A percentile compares a stretch with the other conserved stretches of the same genome.
Conservation (phyloP, 2,329 filamentous ascomycete genomes). For the Penicillium hordei region DNA sequence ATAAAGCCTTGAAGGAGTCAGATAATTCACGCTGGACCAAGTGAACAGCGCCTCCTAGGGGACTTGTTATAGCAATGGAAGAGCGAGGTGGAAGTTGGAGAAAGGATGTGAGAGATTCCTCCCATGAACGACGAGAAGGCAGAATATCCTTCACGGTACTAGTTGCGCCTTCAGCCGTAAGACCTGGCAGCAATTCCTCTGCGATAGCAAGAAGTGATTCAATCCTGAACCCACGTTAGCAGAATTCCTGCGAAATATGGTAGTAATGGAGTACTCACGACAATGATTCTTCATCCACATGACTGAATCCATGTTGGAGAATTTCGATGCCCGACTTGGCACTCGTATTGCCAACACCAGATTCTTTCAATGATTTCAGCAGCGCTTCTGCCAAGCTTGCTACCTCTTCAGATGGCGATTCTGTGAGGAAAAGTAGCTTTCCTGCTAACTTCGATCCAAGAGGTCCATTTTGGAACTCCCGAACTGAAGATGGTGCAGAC, state of each 20-base stretch:
- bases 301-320: constrained; percentile 52
- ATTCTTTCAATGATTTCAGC: constrained; percentile 34
- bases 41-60: constrained; percentile 68
- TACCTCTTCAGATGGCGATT: constrained; percentile 54
- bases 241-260: constrained; percentile 25
- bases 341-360: constrained; percentile 41
- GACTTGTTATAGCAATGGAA: constrained; percentile 72
- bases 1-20: constrained; percentile 24
- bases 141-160: constrained; percentile 52
- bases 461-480: constrained; percentile 44
- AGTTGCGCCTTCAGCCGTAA: constrained; percentile 28
- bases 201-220: constrained; percentile 58
- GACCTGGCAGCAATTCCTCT: constrained; percentile 47
- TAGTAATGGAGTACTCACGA: constrained; percentile 41
- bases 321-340: constrained; percentile 53
- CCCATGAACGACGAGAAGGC: constrained; percentile 66
- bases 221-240: constrained; percentile 42
- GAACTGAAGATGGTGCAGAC: constrained; percentile 43
- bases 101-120: constrained; percentile 58
- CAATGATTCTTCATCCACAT: constrained; percentile 46
- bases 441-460: constrained; percentile 54
- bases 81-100: constrained; percentile 43
- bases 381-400: constrained; percentile 43
- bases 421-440: constrained; percentile 53
- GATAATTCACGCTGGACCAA: constrained; percentile 51